phyloP scores from a whole-genome alignment of 345 rosid genomes.

The Litchi chinensis region DNA sequence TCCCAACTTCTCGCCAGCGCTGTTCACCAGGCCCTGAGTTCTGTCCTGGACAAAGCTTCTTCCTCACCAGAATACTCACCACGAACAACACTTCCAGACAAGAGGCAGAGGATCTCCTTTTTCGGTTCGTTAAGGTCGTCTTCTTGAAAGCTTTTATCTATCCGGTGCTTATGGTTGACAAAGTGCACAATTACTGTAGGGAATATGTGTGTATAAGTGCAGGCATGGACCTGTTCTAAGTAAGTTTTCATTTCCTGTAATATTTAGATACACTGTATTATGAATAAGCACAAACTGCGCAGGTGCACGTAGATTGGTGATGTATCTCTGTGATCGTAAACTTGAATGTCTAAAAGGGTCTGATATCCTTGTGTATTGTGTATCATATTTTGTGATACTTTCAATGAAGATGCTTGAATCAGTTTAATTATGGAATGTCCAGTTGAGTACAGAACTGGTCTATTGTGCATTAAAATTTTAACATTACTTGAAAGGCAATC shows the following conservation, averaged over 20 bases:
- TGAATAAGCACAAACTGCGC: not conserved
- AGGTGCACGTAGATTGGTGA: not conserved
- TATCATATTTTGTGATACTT: not conserved
- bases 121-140: slow-evolving; percentile 52
- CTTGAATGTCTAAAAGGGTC: not conserved
- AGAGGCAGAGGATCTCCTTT: slow-evolving; percentile 46
- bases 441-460: not conserved
- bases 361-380: not conserved
- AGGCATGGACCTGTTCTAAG: not conserved
- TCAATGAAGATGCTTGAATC: not conserved
- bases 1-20: slow-evolving; percentile 24
- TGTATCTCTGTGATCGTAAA: not conserved
- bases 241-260: not conserved
- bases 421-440: not conserved
- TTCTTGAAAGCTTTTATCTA: slow-evolving; percentile 26
- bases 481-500: not conserved
- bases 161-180: slow-evolving; percentile 5
- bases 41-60: slow-evolving; percentile 49
- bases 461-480: not conserved
- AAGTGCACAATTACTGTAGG: not conserved
- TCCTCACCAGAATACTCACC: slow-evolving; percentile 42
- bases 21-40: slow-evolving; percentile 36
- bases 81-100: slow-evolving; percentile 38
- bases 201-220: not conserved
- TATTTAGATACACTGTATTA: not conserved